These are phyloP conservation scores for Albophoma yamanashiensis DNA, from an alignment of 2,329 filamentous ascomycete genomes.

Conservation along the genomic window DNA sequence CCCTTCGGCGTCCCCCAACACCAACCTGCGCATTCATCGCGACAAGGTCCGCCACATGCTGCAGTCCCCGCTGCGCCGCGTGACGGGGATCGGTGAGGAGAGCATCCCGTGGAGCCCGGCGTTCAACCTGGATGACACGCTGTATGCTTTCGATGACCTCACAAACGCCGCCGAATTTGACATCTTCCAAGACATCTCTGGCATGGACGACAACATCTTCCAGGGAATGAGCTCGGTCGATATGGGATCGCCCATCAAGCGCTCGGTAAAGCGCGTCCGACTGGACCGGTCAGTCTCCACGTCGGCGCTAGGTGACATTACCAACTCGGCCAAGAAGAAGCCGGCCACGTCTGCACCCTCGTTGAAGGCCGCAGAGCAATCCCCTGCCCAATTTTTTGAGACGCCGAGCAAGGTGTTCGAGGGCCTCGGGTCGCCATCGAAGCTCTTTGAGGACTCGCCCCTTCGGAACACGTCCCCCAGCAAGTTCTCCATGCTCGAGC, in stretches of 20 bases:
- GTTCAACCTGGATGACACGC: conserved; percentile 51
- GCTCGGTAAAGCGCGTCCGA: conserved; percentile 46
- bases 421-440: conserved; percentile 44
- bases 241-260: conserved; percentile 57
- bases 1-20: conserved; percentile 84
- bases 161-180: conserved; percentile 46
- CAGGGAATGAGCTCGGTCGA: conserved; percentile 34
- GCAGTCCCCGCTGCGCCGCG: conserved; percentile 56
- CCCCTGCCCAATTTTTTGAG: conserved; percentile 29
- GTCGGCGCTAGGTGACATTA: conserved; percentile 51
- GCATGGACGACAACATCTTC: conserved; percentile 17
- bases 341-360: conserved; percentile 38
- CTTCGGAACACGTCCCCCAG: conserved; percentile 34
- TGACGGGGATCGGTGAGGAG: conserved; percentile 33
- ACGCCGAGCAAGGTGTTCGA: conserved; percentile 50
- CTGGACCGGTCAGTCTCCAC: conserved; percentile 54
- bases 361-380: conserved; percentile 35
- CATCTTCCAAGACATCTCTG: conserved; percentile 41
- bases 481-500: conserved; percentile 31
- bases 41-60: conserved; percentile 73
- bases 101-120: conserved; percentile 52
- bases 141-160: conserved; percentile 39
- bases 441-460: conserved; percentile 29
- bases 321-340: conserved; percentile 40
- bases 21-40: conserved; percentile 80